phyloP scores from a whole-genome alignment of 2,329 filamentous ascomycete species.

The Trichoderma semiorbis region DNA sequence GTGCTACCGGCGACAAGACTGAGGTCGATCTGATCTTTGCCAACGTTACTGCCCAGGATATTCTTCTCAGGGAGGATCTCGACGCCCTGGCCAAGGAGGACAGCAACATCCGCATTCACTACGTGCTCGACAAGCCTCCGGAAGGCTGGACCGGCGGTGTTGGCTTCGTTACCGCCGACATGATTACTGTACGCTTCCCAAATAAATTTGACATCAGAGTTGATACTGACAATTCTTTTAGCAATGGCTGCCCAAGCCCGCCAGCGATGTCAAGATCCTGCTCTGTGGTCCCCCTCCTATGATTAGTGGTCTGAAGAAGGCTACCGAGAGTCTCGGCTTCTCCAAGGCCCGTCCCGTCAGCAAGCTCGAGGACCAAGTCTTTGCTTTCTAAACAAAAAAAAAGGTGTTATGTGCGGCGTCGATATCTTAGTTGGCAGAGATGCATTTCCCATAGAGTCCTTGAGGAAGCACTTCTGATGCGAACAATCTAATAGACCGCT shows the following conservation, averaged over 20 bases:
- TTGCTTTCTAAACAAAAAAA: constrained; percentile 64
- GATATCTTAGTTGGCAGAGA: background rate
- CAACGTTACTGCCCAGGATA: constrained; percentile 91
- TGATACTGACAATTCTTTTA: constrained; percentile 33
- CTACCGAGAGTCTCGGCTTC: constrained; percentile 82
- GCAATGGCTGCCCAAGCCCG: constrained; percentile 78
- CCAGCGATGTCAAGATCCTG: constrained; percentile 85
- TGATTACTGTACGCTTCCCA: constrained; percentile 70
- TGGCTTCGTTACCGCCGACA: constrained; percentile 91
- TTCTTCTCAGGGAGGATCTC: constrained; percentile 87
- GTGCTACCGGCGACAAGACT: constrained; percentile 75
- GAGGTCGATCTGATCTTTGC: constrained; percentile 94
- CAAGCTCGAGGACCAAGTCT: constrained; percentile 97
- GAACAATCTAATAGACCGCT: background rate
- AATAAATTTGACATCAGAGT: background rate
- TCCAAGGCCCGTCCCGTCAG: constrained; percentile 90
- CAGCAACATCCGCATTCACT: constrained; percentile 79
- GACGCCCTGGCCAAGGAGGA: constrained; percentile 76
- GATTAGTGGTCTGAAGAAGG: constrained; percentile 96
- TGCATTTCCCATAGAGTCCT: background rate
- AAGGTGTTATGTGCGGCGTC: background rate
- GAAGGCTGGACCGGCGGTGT: constrained; percentile 88
- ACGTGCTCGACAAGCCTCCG: constrained; percentile 94
- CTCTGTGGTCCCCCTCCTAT: constrained; percentile 96
- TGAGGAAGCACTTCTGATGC: background rate